Base-by-base conservation (phyloP, 208 protist genomes). In the Tritrichomonas musculus region DNA sequence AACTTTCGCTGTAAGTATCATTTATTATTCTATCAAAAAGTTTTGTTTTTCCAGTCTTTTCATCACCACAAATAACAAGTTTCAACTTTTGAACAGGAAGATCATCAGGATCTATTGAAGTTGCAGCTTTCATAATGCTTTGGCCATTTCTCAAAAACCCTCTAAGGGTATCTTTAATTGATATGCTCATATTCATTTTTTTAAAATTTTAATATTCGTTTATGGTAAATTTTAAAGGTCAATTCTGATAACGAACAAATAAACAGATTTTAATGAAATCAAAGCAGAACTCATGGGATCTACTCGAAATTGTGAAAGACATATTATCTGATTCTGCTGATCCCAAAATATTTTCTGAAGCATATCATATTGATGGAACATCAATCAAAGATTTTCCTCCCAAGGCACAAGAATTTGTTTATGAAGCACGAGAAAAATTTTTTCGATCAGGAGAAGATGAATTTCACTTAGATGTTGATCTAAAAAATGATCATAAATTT, bases 31-130 rank as follows among this genome's bases (percentile, higher is more conserved):
- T 9, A 82, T 82, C 73, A 25, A 82, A 82, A 50, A 82, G 50
- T 50, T 82, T 82, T 50, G 73, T n/a, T 82, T 82, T 82, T 20
- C 73, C 73, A 27, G 73, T 50, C 30, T 82, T 82, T 82, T 82
- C 73, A 82, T 82, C 73, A 53, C 73, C 73, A 50, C 73, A 82
- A 47, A 82, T 82, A 50, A 82, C 39, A 9, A 82, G 9, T 50
- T 82, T 82, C 2, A 82, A 39, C n/a, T 82, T 82, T 17, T 82
- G 73, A 9, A 50, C 1, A n/a, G 73, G 73, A 13, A 82, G 39
- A 82, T 82, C 73, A 50, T 82, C 73, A 50, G 73, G 73, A 82
- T 82, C 73, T 8, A 82, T 82, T 82, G 73, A 82, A 82, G 41
- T 39, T 50, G 73, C 41, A 47, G 33, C 73, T 82, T 82, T 82